A percentile compares a stretch with the other conserved stretches of the same genome.
Conservation (phyloP, 352 stramenopile species). For the Phytopythium vexans region DNA sequence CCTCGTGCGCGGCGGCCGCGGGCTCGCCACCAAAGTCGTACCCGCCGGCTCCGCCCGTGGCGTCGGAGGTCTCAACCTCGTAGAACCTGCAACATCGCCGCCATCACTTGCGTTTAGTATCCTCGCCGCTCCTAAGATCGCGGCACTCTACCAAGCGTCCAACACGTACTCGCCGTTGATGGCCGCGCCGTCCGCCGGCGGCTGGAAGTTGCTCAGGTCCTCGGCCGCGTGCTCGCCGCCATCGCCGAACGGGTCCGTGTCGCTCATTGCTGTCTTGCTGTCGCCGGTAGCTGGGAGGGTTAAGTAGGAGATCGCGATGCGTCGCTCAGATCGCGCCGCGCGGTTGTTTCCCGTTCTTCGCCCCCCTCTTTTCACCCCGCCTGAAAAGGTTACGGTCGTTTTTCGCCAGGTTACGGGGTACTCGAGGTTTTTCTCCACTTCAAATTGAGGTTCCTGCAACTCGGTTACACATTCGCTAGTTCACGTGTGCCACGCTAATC, state of each 20-base stretch:
- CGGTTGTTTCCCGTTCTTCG: too few relatives aligned
- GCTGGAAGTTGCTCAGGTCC: constrained; percentile 61
- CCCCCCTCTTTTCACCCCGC: too few relatives aligned
- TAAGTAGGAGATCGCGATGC: too few relatives aligned
- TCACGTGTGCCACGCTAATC: too few relatives aligned
- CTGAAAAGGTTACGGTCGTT: too few relatives aligned
- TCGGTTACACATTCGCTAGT: too few relatives aligned
- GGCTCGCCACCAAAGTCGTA: constrained; percentile 13
- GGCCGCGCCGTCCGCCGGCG: constrained; percentile 34
- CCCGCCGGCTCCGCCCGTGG: constrained; percentile 13
- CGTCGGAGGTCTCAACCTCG: constrained; percentile 48
- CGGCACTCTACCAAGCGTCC: background rate
- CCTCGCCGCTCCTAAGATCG: background rate
- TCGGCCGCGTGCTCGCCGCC: constrained; percentile 21
- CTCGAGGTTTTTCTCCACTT: too few relatives aligned
- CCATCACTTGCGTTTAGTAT: too few relatives aligned
- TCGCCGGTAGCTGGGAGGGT: too few relatives aligned
- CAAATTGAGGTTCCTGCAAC: too few relatives aligned
- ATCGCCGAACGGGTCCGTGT: constrained; percentile 71
- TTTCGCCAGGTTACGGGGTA: too few relatives aligned
- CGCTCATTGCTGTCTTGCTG: background rate
- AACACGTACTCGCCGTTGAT: constrained; percentile 51
- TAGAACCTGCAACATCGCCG: constrained; percentile 40
- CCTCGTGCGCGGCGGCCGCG: constrained; percentile 8
- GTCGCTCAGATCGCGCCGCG: too few relatives aligned